Evolutionary conservation across 164 flowering plant species (phyloP), one percentile per base, ranked within the genome.

Genomic region (Berberis vulgaris): DNA sequence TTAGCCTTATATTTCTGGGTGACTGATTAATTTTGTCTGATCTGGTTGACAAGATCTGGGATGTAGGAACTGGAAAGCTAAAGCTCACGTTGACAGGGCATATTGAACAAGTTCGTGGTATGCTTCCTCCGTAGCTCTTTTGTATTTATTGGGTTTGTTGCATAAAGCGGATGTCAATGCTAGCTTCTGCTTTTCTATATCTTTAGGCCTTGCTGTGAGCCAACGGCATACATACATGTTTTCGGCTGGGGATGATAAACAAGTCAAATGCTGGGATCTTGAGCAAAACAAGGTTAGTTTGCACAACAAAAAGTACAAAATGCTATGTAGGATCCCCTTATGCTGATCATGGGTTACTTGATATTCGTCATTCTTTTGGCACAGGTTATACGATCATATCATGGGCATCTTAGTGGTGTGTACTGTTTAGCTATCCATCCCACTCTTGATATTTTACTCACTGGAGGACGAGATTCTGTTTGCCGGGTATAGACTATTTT

Each of bases 391-490:
- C 87, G 99, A 62, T 85, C 96, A 26, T 95, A 95, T 70, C 99
- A 95, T 82, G 99, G 99, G 55, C 99, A 95, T 78, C 77, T 95
- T 60, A 95, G 99, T 83, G 99, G 99, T 57, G 99, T 95, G 57
- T 95, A 95, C 72, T 95, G 98, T 76, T 80, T 95, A 82, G 97
- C 94, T 64, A 80, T 91, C 73, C 99, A 95, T 82, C 99, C 99
- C 13, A 91, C 96, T 2, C 69, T 95, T 75, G 92, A 95, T 72
- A 65, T 95, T 76, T 77, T 95, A 74, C 82, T 95, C 26, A 95
- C 99, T 44, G 99, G 99, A 38, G 99, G 99, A 26, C 94, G 99
- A 69, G 99, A 95, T 80, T 95, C 99, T 67, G 99, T 95, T 52
- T 95, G 99, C 68, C 86, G 99, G 88, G 98, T 95, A 86, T 47